Evolutionary conservation across 2,329 filamentous ascomycete genomes (phyloP), one percentile per base, ranked within the genome.

Genomic region (Alternaria brassicicola): DNA sequence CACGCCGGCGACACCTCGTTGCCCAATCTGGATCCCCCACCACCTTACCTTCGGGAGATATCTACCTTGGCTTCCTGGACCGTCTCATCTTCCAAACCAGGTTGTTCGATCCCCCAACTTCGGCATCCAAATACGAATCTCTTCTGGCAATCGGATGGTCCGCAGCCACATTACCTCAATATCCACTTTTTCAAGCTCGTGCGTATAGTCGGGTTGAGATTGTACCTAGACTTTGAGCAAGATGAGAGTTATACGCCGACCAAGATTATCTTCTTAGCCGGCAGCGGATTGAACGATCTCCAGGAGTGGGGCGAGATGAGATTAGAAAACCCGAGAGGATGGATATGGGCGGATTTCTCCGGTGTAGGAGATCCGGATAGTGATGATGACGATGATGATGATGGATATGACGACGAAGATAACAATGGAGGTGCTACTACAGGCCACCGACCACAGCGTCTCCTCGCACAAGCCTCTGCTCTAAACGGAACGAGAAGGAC

Each of bases 181-280:
- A 90, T 95, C 38, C 92, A 95, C 78, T 95, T 95, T 77, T 88
- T 92, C 78, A 92, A 93, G 68, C 85, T 91, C 7, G 91, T 93
- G 41, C 88, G 88, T 58, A 92, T 95, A 61, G 87, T 89, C 5
- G 87, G 88, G 26, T 88, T 95, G 50, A 85, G 91, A n/a, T 87
- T 95, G 68, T 93, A 90, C 67, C 88, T 99, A 42, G 93, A 99
- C 79, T 97, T 96, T 77, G 88, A 89, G 62, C 87, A 92, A 52
- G 95, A 99, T 77, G 95, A 99, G 79, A 95, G 91, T 41, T 99
- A 99, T 77, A 99, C 95, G 3, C 95, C 95, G 0, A 98, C 93
- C 1, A 91, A 93, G 69, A 96, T 99, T 70, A 82, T 90, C 45
- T 93, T 98, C 73, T 87, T 90, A 35, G 94, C 93, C 0, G 95